Conservation (phyloP, 1,139 yeast species). For the Taphrina flavorubra region DNA sequence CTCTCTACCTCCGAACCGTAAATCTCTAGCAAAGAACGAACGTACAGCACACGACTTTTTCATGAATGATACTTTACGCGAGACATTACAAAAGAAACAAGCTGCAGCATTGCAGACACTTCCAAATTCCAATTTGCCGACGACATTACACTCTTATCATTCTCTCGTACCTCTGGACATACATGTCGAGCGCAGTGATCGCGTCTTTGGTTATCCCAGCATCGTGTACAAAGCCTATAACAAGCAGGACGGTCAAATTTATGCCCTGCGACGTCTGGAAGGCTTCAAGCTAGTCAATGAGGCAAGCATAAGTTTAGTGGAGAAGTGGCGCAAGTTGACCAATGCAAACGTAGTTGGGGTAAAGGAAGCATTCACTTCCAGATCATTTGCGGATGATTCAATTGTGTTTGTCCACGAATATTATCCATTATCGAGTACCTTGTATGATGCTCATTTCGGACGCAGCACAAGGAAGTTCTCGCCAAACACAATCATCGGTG, state of each 20-base stretch:
- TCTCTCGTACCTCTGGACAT: slow-evolving; percentile 83
- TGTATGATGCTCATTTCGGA: slow-evolving; percentile 63
- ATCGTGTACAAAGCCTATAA: slow-evolving; percentile 81
- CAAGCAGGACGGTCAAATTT: slow-evolving; percentile 76
- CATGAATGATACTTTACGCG: slow-evolving; percentile 74
- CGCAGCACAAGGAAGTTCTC: slow-evolving; percentile 48
- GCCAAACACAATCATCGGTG: slow-evolving; percentile 55
- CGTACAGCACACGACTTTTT: slow-evolving; percentile 72
- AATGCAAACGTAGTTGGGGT: slow-evolving; percentile 69
- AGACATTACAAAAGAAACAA: slow-evolving; percentile 70
- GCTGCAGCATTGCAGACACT: slow-evolving; percentile 79
- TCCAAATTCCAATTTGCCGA: slow-evolving; percentile 69
- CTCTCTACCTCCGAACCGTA: slow-evolving; percentile 82
- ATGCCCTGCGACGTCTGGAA: slow-evolving; percentile 76
- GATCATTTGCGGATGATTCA: slow-evolving; percentile 77
- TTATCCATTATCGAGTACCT: slow-evolving; percentile 53
- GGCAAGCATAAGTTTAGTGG: slow-evolving; percentile 59
- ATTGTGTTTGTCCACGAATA: slow-evolving; percentile 46
- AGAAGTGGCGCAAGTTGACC: slow-evolving; percentile 60
- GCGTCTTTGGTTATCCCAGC: slow-evolving; percentile 66
- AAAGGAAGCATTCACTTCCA: slow-evolving; percentile 83
- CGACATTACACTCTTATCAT: slow-evolving; percentile 79
- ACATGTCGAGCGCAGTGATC: slow-evolving; percentile 60
- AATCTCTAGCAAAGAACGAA: slow-evolving; percentile 69
- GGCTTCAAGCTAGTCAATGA: slow-evolving; percentile 67